Percentiles rank a stretch among this genome's conserved stretches.
Conservation (phyloP, 2,329 filamentous ascomycete genomes). For the Hymenoscyphus repandus region DNA sequence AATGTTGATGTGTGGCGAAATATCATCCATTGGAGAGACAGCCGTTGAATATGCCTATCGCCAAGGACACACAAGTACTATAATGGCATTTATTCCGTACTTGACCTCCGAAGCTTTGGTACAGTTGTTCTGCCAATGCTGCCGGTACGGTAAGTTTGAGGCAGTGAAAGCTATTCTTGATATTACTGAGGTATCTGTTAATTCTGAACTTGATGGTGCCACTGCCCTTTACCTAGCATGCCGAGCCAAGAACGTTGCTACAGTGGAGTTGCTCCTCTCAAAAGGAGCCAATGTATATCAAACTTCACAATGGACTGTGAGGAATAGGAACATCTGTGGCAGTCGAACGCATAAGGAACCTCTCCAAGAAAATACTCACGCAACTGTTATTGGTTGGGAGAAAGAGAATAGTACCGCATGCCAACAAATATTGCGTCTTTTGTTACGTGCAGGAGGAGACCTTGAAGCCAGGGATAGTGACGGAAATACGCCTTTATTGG, state of each 20-base stretch:
- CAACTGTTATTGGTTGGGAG: neutral
- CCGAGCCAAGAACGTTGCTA: constrained; percentile 7
- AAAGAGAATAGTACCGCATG: neutral
- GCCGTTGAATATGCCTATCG: constrained; percentile 31
- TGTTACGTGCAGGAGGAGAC: constrained; percentile 24
- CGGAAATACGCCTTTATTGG: constrained; percentile 17
- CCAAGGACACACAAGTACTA: constrained; percentile 10
- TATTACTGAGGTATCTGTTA: constrained; percentile 8
- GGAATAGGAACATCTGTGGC: neutral
- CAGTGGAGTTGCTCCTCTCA: constrained; percentile 8
- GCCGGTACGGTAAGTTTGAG: too few relatives aligned
- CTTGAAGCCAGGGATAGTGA: constrained; percentile 15
- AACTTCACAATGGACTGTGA: constrained; percentile 9
- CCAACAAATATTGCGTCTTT: constrained; percentile 5
- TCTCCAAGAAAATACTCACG: neutral
- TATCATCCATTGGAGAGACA: constrained; percentile 20
- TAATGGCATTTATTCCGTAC: too few relatives aligned
- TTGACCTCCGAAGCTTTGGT: too few relatives aligned
- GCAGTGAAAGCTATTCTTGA: neutral
- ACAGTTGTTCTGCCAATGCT: too few relatives aligned
- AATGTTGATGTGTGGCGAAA: constrained; percentile 6
- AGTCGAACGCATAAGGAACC: neutral
- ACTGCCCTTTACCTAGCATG: constrained; percentile 17
- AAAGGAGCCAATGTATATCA: constrained; percentile 12
- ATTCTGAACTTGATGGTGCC: constrained; percentile 10